Percentiles rank a stretch among this genome's conserved stretches.
Evolutionary conservation across 2,329 filamentous ascomycete species (phyloP).

Genomic region (Colletotrichum coccodes): DNA sequence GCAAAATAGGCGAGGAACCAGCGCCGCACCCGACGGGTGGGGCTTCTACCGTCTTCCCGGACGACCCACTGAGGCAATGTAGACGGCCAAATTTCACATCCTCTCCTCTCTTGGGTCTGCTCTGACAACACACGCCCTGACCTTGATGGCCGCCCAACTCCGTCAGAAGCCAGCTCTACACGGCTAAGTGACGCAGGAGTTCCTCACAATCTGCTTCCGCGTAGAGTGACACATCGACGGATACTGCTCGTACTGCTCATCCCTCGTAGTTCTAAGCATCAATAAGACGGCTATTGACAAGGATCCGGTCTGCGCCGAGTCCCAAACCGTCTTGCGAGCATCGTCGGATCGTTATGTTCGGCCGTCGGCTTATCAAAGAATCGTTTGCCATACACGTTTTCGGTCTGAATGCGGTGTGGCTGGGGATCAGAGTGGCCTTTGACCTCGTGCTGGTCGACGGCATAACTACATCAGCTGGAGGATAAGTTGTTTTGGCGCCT

Average conservation of each 20-base stretch:
- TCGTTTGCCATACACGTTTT: too few species aligned
- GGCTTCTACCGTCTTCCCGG: not conserved
- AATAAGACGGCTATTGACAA: not conserved
- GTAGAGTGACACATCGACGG: not conserved
- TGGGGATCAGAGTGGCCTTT: too few species aligned
- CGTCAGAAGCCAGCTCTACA: not conserved
- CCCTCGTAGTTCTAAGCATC: not conserved
- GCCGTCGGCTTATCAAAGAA: too few species aligned
- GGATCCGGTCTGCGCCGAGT: too few species aligned
- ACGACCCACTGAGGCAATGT: not conserved
- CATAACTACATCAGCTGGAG: not conserved
- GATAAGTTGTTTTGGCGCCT: not conserved
- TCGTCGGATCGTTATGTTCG: not conserved
- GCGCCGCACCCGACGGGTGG: not conserved
- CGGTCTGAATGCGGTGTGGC: too few species aligned
- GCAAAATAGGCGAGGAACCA: not conserved
- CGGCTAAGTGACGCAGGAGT: not conserved
- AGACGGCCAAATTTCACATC: not conserved
- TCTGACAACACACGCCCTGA: not conserved
- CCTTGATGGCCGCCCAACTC: not conserved
- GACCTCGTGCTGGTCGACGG: not conserved
- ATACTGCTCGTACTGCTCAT: not conserved
- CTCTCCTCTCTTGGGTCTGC: not conserved
- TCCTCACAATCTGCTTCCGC: not conserved
- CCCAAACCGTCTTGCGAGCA: not conserved